Evolutionary conservation across 2,329 filamentous ascomycete genomes (phyloP), one percentile per base, ranked within the genome.

Genomic region (Akanthomyces lecanii): DNA sequence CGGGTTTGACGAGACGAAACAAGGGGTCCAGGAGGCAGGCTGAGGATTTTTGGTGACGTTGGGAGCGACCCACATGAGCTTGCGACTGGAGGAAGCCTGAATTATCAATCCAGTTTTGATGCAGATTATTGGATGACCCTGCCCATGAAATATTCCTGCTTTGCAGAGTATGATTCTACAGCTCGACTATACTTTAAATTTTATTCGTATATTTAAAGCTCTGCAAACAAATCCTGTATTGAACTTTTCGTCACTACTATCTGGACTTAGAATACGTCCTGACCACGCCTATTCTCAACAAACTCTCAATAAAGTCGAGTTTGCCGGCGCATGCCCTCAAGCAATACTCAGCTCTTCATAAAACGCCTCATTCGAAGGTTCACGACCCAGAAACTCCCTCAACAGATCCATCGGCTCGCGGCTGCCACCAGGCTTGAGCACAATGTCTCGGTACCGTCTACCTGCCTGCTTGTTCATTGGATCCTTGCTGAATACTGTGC

Each of bases 381-480:
- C 83, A 66, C 89, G 78, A 2, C 89, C 89, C 61, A 92, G 74
- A 76, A 91, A 91, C 66, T 90, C 83, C 76, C 88, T 85, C 60
- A 92, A 75, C 2, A 85, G 88, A 67, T 83, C 78, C 89, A 91
- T 91, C 78, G 91, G 89, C 70, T 91, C 89, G 73, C 87, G 86
- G 65, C 82, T 86, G 0, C 89, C 89, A 44, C 89, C 89, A 67
- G 83, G 85, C 77, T 91, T 87, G 4, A 92, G 79, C 23, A 92
- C 88, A 3, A 84, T 88, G 74, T 90, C 87, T 52, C 89, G 80
- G 76, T 91, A 92, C 61, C 88, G 76, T n/a, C 89, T 79, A 3
- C 89, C 89, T 73, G 90, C 85, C 65, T 81, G 82, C 33, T 79
- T 81, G 72, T 90, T 84, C 88, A 91, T 90, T 0, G 89, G 89